phyloP scores from a whole-genome alignment of 2,329 filamentous ascomycete genomes.

The Diaporthe eres region DNA sequence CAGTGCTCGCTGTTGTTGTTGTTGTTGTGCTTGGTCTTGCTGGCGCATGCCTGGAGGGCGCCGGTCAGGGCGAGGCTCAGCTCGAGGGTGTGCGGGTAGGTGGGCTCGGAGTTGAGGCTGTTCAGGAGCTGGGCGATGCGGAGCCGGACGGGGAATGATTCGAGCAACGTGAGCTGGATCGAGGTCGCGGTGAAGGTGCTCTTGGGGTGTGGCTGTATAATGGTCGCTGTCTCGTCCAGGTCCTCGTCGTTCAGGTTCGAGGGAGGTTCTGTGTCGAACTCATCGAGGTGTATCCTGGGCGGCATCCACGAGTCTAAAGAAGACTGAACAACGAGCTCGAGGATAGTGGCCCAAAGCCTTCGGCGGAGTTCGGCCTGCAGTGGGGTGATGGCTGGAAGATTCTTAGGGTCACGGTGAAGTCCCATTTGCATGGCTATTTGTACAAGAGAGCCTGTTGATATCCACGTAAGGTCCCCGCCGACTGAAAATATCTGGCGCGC shows the following conservation, averaged over 20 bases:
- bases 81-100: slow-evolving; percentile 53
- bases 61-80: slow-evolving; percentile 53
- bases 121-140: slow-evolving; percentile 53
- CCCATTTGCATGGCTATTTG: slow-evolving; percentile 61
- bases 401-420: slow-evolving; percentile 58
- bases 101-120: slow-evolving; percentile 50
- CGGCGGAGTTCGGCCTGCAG: slow-evolving; percentile 57
- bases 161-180: slow-evolving; percentile 53
- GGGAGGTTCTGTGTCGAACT: slow-evolving; percentile 57
- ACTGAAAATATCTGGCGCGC: slow-evolving; percentile 58
- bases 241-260: slow-evolving; percentile 54
- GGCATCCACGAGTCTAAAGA: slow-evolving; percentile 57
- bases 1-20: slow-evolving; percentile 42
- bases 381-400: slow-evolving; percentile 52
- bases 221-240: slow-evolving; percentile 42
- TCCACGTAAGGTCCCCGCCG: slow-evolving; percentile 58
- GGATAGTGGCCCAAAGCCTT: slow-evolving; percentile 59
- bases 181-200: slow-evolving; percentile 51
- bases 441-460: slow-evolving; percentile 57
- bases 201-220: slow-evolving; percentile 45
- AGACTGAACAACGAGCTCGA: slow-evolving; percentile 56
- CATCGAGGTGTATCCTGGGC: slow-evolving; percentile 54
- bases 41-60: slow-evolving; percentile 44
- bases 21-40: slow-evolving; percentile 11
- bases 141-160: slow-evolving; percentile 54